Evolutionary conservation across 1,284 basidiomycete species (phyloP), one percentile per base, ranked within the genome.

Genomic region (Apiotrichum montevideense): DNA sequence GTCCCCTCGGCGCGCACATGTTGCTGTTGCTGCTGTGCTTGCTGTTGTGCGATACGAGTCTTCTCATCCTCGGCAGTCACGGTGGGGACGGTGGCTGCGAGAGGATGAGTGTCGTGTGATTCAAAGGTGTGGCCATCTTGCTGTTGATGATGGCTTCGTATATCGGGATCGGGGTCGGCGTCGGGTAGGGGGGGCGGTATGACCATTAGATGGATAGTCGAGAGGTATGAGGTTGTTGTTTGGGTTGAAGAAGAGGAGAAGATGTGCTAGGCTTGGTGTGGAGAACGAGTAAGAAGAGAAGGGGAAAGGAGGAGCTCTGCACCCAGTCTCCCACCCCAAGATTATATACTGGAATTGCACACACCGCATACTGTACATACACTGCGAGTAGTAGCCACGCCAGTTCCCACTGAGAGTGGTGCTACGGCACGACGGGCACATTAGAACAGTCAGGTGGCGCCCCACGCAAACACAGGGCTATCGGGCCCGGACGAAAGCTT

Each of bases 141-240:
- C 40, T 53, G 29, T 29, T 29, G 29, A 29, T 29, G 50, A 53
- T 49, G 44, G 57, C 57, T 58, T 59, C 61, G 55, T 62, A 62
- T 62, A 62, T 62, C 61, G 61, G 61, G 61, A 49, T 62, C 61
- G 54, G 60, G 60, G 43, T 62, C 61, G 35, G 55, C 42, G 39
- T 59, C 57, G 54, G 55, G 5, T 34, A 62, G 37, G 43, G 57
- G 55, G 52, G 43, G 9, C 39, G 58, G 55, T 56, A 56, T 60
- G 49, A 56, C 61, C 58, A 60, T 60, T 29, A 11, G 35, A 21
- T 29, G 29, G 29, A 14, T 49, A 33, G 37, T 8, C 9, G 32
- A 3, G 15, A n/a, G 7, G 34, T 14, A 6, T 47, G 35, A 34
- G 45, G 32, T 13, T 32, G 43, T 6, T 9, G 9, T 5, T 11